Evolutionary conservation across 169 alveolate species (phyloP).

Genomic region (Cryptosporidium baileyi): DNA sequence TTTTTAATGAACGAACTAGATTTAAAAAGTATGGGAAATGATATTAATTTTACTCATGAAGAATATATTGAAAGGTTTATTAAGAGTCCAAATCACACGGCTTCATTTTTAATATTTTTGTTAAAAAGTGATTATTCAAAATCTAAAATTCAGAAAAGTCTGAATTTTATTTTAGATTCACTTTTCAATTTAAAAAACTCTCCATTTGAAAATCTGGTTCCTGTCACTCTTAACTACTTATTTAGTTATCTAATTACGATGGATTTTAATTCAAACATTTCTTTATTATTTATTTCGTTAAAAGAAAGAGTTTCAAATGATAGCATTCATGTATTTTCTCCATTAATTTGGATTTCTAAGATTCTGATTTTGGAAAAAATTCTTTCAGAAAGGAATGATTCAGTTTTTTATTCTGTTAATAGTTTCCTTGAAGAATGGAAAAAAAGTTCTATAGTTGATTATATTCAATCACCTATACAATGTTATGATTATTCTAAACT

Average conservation of each 20-base stretch:
- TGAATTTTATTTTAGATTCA: not conserved
- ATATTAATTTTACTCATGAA: not conserved
- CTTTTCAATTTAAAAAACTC: slow-evolving; percentile 23
- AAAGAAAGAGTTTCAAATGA: not conserved
- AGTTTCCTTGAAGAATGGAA: not conserved
- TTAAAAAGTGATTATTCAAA: not conserved
- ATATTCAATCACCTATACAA: not conserved
- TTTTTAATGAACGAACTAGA: not conserved
- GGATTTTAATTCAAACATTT: not conserved
- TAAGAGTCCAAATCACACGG: slow-evolving; percentile 46
- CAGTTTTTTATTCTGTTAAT: not conserved
- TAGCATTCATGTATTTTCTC: not conserved
- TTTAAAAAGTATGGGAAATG: not conserved
- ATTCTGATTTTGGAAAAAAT: not conserved
- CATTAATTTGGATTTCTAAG: slow-evolving; percentile 22
- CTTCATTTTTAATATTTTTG: slow-evolving; percentile 1
- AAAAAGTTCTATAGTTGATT: not conserved
- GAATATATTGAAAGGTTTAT: not conserved
- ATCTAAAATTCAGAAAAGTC: not conserved
- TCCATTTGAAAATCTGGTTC: slow-evolving; percentile 14
- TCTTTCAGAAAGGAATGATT: not conserved
- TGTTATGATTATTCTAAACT: not conserved
- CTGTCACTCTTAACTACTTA: slow-evolving; percentile 6
- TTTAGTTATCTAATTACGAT: not conserved
- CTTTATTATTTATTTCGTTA: not conserved